Evolutionary conservation across 164 flowering plant genomes (phyloP), one percentile per base, ranked within the genome.

Genomic region (Cinnamomum micranthum): DNA sequence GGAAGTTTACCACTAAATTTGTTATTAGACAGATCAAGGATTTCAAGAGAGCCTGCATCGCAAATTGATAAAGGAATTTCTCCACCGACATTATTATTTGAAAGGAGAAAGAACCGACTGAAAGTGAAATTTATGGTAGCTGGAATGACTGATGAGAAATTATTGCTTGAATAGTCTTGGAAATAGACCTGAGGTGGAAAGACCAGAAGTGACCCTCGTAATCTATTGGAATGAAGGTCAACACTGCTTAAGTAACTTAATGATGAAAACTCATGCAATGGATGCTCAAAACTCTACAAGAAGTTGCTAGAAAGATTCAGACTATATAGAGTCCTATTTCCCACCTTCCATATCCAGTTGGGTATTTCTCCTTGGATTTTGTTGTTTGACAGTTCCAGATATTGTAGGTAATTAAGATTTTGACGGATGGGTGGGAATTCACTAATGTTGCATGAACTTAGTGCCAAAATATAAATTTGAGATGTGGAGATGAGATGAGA

Each of bases 391-490:
- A 72, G 69, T 31, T 72, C 68, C 5, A 72, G 35, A 41, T 6
- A 1, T 14, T 14, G 1, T 1, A 72, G 19, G 1, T 47, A 2
- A n/a, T 63, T 23, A 1, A 62, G 69, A 23, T 31, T 25, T 19
- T 9, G 28, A 11, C 77, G 24, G 60, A 79, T 72, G 28, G 19
- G 6, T 31, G 84, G 84, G 23, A 82, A 77, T 27, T 72, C 19
- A 6, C 4, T 72, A 9, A 79, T 20, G 55, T 74, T 77, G 80
- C 80, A 77, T 1, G 74, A 72, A 27, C 23, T n/a, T 14, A 77
- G 41, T 2, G 10, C 11, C 51, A 79, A 50, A 14, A 0, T 0
- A 0, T 2, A n/a, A n/a, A 74, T 22, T 27, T 72, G 63, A 0
- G 67, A 73, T 15, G 59, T n/a, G 1, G 50, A 23, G 12, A 5